A percentile compares a stretch with the other conserved stretches of the same genome.
phyloP scores from a whole-genome alignment of 2,329 filamentous ascomycete species.

The Venturia pyrina region DNA sequence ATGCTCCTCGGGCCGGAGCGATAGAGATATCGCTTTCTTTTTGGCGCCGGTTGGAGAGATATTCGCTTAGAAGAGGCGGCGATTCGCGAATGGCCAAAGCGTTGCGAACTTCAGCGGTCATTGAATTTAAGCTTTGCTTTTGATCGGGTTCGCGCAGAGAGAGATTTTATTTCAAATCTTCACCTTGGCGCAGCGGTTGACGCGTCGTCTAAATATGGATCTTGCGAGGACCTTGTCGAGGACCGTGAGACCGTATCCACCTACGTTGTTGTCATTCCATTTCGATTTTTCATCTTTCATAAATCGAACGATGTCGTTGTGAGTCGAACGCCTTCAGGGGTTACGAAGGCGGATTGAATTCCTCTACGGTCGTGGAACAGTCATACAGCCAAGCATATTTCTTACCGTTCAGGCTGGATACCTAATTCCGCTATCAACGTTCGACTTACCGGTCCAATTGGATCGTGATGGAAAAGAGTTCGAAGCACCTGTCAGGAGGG shows the following conservation, averaged over 20 bases:
- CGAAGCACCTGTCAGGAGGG: neutral
- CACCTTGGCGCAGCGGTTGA: neutral
- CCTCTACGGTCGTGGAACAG: neutral
- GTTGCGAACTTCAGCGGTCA: neutral
- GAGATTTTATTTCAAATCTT: neutral
- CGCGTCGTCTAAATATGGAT: neutral
- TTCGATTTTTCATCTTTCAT: neutral
- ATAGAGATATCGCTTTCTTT: neutral
- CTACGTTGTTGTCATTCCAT: neutral
- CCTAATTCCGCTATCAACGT: neutral
- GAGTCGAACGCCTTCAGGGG: neutral
- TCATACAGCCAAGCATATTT: neutral
- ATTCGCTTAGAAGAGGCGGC: neutral
- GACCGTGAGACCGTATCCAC: neutral
- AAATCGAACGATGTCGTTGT: neutral
- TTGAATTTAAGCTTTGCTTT: neutral
- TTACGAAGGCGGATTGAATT: neutral
- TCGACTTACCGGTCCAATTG: neutral
- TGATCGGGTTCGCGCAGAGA: neutral
- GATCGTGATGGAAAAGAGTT: neutral
- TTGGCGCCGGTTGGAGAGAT: neutral
- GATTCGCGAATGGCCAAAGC: neutral
- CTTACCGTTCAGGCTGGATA: neutral
- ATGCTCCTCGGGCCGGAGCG: conserved; percentile 2
- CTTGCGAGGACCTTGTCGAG: neutral